Evolutionary conservation across 768 basidiomycete species (phyloP).

Genomic region (Mycena olivaceomarginata): DNA sequence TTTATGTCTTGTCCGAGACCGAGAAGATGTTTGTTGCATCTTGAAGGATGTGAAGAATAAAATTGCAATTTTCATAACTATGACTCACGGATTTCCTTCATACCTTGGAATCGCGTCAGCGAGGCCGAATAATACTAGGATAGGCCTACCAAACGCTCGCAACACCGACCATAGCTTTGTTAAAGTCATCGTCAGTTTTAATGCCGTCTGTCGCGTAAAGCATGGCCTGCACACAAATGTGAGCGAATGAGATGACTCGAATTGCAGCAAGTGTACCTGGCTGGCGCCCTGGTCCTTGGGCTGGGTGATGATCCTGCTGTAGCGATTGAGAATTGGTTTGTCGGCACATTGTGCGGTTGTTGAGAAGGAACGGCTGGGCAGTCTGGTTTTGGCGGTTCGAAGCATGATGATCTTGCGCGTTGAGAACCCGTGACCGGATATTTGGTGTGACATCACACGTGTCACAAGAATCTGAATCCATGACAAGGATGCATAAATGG

Average conservation of each 20-base stretch:
- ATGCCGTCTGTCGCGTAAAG: constrained; percentile 98
- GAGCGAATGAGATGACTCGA: constrained; percentile 36
- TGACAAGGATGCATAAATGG: too few species aligned
- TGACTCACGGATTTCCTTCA: constrained; percentile 96
- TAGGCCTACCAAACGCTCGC: constrained; percentile 92
- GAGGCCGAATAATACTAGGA: constrained; percentile 39
- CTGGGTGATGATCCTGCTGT: constrained; percentile 90
- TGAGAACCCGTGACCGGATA: background rate
- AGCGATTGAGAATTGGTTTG: constrained; percentile 74
- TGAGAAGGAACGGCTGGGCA: constrained; percentile 37
- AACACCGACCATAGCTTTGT: constrained; percentile 98
- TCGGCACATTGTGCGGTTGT: constrained; percentile 61
- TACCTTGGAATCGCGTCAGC: constrained; percentile 77
- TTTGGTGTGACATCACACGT: background rate
- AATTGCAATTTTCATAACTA: background rate
- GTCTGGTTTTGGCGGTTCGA: constrained; percentile 23
- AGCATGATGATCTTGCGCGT: constrained; percentile 20
- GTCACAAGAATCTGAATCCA: too few species aligned
- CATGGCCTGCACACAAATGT: constrained; percentile 85
- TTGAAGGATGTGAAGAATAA: constrained; percentile 54
- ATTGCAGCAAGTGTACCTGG: constrained; percentile 71
- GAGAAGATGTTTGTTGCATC: constrained; percentile 96
- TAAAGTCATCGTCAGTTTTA: constrained; percentile 85
- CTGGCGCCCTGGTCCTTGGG: constrained; percentile 97
- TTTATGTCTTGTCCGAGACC: constrained; percentile 93